Evolutionary conservation across 306 rosid genomes (phyloP).

Genomic region (Prunus padus): DNA sequence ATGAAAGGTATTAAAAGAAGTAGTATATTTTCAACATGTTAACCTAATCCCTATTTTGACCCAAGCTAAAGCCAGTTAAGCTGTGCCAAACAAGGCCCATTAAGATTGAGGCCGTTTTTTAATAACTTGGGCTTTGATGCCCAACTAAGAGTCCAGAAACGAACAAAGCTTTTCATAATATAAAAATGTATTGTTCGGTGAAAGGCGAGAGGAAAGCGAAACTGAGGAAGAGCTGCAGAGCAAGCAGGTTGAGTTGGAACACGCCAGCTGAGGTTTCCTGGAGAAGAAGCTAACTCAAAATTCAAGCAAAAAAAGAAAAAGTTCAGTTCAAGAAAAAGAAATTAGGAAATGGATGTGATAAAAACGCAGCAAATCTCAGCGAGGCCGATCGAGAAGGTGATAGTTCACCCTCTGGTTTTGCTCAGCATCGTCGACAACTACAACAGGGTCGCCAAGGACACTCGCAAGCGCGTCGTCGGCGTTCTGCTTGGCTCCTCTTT

Average conservation of each 20-base stretch:
- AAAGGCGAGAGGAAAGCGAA: neutral
- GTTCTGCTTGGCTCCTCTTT: conserved; percentile 69
- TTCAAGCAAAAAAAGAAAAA: neutral
- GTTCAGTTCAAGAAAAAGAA: neutral
- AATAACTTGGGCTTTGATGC: neutral
- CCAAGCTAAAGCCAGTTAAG: neutral
- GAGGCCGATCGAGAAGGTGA: conserved; percentile 64
- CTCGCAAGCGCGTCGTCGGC: conserved; percentile 75
- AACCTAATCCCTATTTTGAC: no score
- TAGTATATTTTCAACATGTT: neutral
- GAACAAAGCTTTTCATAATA: neutral
- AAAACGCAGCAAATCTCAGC: conserved; percentile 73
- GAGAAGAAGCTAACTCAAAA: conserved; percentile 7
- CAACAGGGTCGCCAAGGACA: conserved; percentile 75
- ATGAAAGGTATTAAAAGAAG: no score
- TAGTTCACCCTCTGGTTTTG: conserved; percentile 71
- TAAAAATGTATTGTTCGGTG: neutral
- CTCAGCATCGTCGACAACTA: conserved; percentile 84
- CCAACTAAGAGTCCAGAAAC: neutral
- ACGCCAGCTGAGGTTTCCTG: conserved; percentile 7
- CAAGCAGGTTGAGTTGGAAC: neutral
- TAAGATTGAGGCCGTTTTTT: no score
- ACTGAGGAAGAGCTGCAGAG: neutral
- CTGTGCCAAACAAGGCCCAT: neutral
- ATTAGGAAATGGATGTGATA: conserved; percentile 59